Evolutionary conservation across 768 basidiomycete species (phyloP), one percentile per base, ranked within the genome.

Genomic region (Polyporus arcularius): DNA sequence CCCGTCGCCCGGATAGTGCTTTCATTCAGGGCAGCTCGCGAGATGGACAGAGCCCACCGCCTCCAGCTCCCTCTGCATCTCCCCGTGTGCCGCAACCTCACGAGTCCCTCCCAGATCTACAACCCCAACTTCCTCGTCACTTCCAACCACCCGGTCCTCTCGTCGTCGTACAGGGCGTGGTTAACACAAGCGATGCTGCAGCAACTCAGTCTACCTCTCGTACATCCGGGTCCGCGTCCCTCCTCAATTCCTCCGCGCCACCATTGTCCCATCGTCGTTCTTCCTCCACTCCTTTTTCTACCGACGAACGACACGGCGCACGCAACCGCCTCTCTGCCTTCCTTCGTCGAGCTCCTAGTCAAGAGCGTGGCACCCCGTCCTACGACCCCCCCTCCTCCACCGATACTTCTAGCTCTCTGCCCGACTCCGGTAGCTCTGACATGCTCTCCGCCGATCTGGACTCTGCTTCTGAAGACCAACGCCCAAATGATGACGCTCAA

Each of bases 141-240:
- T 89, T 89, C 69, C 88, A 88, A 39, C 85, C 88, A 0, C 85
- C 89, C 0, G 89, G 90, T 14, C 90, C 90, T 2, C 80, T 92
- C 3, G 90, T 92, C 28, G 88, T 92, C 39, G 90, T 92, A 0
- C 90, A 92, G 72, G 90, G 90, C 51, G 89, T 91, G 42, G 89
- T 91, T 0, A 89, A 91, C 63, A 90, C 89, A 0, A 86, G 87
- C 4, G 89, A 90, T 30, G 79, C 85, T 1, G 77, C 71, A 21
- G 51, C 66, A 9, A 31, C 62, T 32, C 58, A 57, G 21, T 47
- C 68, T 14, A 32, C 66, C 8, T 46, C 61, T 52, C 55, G 58
- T 50, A 40, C 67, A 18, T 46, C 64, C 28, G 21, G 62, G 11
- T 42, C 69, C 7, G 4, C 67, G 18, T 39, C 66, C 8, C 48